Conservation (phyloP, 495 filamentous ascomycete genomes). For the Evansstolkia leycettana region DNA sequence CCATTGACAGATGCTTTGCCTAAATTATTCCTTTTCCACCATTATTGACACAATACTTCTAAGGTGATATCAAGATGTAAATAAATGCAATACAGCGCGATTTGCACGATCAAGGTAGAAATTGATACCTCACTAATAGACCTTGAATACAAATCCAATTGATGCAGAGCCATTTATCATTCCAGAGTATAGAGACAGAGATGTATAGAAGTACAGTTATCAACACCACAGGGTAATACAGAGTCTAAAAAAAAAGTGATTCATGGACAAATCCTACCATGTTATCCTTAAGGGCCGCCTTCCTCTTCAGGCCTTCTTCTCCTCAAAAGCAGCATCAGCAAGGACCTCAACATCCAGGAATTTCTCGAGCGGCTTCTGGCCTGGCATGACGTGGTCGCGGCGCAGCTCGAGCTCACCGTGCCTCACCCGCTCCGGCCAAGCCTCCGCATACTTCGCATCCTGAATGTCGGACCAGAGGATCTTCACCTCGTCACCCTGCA, state of each 20-base stretch:
- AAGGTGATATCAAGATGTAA: conserved; percentile 15
- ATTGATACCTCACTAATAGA: too few relatives aligned
- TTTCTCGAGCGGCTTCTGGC: conserved; percentile 13
- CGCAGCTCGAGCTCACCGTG: conserved; percentile 40
- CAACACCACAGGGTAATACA: conserved; percentile 1
- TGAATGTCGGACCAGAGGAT: conserved; percentile 60
- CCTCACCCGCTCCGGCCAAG: conserved; percentile 57
- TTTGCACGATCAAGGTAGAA: too few relatives aligned
- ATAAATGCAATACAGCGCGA: conserved; percentile 8
- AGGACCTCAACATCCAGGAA: conserved; percentile 30
- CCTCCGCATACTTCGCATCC: conserved; percentile 51
- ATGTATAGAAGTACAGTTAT: conserved; percentile 53
- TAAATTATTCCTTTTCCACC: conserved; percentile 2
- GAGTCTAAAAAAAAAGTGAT: conserved; percentile 1
- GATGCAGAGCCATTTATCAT: conserved; percentile 22
- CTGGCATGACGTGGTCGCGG: conserved; percentile 24
- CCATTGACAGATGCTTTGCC: too few relatives aligned
- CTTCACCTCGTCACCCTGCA: conserved; percentile 25
- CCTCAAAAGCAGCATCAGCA: conserved; percentile 31
- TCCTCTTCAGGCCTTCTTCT: conserved; percentile 9
- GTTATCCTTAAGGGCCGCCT: too few relatives aligned
- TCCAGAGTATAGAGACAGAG: conserved; percentile 44
- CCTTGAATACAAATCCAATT: conserved; percentile 1
- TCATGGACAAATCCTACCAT: too few relatives aligned
- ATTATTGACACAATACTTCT: conserved; percentile 13